phyloP scores from a whole-genome alignment of 2,329 filamentous ascomycete species.

The Aspergillus niger region DNA sequence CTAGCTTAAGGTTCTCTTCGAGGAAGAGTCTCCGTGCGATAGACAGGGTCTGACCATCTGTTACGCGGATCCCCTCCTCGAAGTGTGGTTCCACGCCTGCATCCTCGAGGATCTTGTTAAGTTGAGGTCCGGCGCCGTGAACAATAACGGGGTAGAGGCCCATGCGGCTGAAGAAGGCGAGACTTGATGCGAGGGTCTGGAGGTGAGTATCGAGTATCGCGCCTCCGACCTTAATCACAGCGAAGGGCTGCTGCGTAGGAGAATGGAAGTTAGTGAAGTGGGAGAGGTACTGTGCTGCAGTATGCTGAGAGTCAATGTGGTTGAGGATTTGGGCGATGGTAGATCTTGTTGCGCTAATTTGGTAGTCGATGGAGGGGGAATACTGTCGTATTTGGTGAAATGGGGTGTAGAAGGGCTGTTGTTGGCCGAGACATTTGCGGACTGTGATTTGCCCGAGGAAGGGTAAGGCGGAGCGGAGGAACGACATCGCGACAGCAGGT shows the following conservation, averaged over 20 bases:
- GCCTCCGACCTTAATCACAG: conserved; percentile 96
- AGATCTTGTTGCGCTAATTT: conserved; percentile 66
- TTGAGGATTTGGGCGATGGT: conserved; percentile 88
- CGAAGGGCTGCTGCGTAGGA: conserved; percentile 85
- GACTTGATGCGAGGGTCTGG: conserved; percentile 82
- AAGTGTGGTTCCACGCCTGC: conserved; percentile 94
- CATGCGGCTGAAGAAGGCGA: conserved; percentile 92
- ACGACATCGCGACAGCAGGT: not conserved
- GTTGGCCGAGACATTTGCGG: not conserved
- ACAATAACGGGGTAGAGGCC: conserved; percentile 94
- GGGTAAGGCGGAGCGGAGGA: not conserved
- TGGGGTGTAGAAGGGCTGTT: not conserved
- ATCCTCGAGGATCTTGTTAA: conserved; percentile 86
- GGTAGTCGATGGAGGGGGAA: conserved; percentile 48
- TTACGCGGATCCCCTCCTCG: conserved; percentile 93
- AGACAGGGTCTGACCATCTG: conserved; percentile 90
- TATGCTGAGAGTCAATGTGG: conserved; percentile 92
- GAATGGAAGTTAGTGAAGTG: conserved; percentile 82
- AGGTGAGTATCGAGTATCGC: conserved; percentile 94
- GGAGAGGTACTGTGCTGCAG: conserved; percentile 95
- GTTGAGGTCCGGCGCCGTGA: conserved; percentile 90
- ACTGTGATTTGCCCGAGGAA: not conserved
- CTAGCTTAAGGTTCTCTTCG: conserved; percentile 90
- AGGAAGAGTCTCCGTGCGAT: conserved; percentile 91
- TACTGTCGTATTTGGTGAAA: conserved; percentile 37